Conservation (phyloP, 306 rosid species). For the Cucurbita maxima region DNA sequence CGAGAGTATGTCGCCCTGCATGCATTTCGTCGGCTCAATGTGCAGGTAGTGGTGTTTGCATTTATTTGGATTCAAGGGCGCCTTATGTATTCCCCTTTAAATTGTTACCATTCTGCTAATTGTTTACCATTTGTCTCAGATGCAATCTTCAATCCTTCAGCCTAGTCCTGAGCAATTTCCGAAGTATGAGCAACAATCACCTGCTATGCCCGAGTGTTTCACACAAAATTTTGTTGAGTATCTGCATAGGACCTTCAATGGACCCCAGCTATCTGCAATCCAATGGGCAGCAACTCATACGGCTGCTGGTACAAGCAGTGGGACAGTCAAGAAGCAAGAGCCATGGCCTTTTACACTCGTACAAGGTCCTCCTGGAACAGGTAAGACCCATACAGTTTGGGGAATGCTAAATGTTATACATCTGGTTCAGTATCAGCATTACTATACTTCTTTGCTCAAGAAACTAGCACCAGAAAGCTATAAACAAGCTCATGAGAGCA, state of each 20-base stretch:
- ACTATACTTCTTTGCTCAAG: constrained; percentile 89
- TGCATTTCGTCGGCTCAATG: constrained; percentile 92
- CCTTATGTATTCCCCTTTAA: background rate
- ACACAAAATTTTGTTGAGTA: constrained; percentile 72
- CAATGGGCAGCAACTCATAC: constrained; percentile 99
- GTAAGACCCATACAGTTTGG: constrained; percentile 99
- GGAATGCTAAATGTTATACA: constrained; percentile 99
- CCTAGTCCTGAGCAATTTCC: constrained; percentile 97
- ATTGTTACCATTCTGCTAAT: background rate
- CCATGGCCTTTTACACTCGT: constrained; percentile 99
- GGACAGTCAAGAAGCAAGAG: constrained; percentile 67
- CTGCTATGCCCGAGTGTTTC: constrained; percentile 95
- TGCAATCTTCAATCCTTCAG: constrained; percentile 94
- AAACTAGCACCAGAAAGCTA: constrained; percentile 98
- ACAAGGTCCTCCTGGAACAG: constrained; percentile 99
- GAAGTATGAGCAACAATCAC: constrained; percentile 79
- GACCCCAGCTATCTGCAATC: constrained; percentile 88
- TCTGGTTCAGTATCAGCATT: constrained; percentile 96
- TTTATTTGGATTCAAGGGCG: background rate
- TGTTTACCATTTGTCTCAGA: constrained; percentile 31
- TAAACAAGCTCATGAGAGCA: constrained; percentile 75
- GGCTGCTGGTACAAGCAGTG: constrained; percentile 94
- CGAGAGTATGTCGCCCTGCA: constrained; percentile 85
- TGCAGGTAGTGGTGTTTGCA: constrained; percentile 40
- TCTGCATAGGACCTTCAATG: constrained; percentile 80